A percentile compares a stretch with the other conserved stretches of the same genome.
phyloP scores from a whole-genome alignment of 768 basidiomycete genomes.

The Amanita muscaria region DNA sequence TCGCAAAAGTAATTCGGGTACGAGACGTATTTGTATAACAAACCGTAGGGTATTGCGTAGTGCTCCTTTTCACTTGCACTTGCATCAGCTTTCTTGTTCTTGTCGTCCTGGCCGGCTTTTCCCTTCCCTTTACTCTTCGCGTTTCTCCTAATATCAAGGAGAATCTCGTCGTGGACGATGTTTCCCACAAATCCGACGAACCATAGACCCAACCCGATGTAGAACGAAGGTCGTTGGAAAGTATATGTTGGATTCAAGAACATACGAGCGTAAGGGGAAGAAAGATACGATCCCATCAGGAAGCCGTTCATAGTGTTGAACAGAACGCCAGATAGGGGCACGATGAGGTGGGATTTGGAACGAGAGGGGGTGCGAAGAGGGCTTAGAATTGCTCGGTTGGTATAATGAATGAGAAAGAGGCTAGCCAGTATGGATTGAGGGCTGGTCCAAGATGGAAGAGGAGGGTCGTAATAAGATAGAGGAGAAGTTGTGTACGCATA shows the following conservation, averaged over 20 bases:
- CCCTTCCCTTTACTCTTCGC: slow-evolving; percentile 32
- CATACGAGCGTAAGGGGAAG: slow-evolving; percentile 41
- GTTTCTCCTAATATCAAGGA: slow-evolving; percentile 71
- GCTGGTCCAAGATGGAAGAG: slow-evolving; percentile 22
- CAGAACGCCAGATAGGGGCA: slow-evolving; percentile 41
- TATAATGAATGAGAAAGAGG: slow-evolving; percentile 69
- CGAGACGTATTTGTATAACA: slow-evolving; percentile 69
- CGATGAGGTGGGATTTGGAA: slow-evolving; percentile 62
- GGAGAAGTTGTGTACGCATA: slow-evolving; percentile 41
- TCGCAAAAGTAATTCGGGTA: slow-evolving; percentile 94
- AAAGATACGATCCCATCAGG: slow-evolving; percentile 62
- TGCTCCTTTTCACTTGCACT: slow-evolving; percentile 30
- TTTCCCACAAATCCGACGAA: slow-evolving; percentile 67
- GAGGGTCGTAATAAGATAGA: slow-evolving; percentile 28
- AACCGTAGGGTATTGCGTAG: slow-evolving; percentile 76
- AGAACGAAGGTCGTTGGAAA: slow-evolving; percentile 38
- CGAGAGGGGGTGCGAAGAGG: slow-evolving; percentile 76
- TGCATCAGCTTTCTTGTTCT: slow-evolving; percentile 16
- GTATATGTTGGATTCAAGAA: slow-evolving; percentile 29
- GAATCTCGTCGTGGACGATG: slow-evolving; percentile 82
- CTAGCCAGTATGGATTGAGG: slow-evolving; percentile 43
- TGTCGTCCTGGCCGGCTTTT: slow-evolving; percentile 20
- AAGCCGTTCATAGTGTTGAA: slow-evolving; percentile 74
- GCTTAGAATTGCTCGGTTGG: slow-evolving; percentile 73
- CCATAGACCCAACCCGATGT: slow-evolving; percentile 61